Evolutionary conservation across 148 eudicot species (phyloP).

Genomic region (Rhododendron williamsianum): DNA sequence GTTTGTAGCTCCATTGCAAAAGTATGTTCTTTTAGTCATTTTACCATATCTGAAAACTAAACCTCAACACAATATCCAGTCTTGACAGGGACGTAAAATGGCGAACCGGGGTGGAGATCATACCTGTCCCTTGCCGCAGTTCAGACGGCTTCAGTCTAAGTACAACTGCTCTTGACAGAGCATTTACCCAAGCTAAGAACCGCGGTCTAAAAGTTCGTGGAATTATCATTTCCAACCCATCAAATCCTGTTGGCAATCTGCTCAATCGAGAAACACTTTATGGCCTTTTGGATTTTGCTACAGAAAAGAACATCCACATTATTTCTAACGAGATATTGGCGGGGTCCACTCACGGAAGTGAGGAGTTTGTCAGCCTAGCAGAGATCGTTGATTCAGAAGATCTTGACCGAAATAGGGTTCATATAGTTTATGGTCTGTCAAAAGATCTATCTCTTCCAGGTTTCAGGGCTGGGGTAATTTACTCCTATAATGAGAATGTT

Average conservation of each 20-base stretch:
- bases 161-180: constrained; percentile 61
- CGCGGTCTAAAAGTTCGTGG: constrained; percentile 83
- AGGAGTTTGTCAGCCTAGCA: constrained; percentile 67
- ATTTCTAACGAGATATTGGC: constrained; percentile 61
- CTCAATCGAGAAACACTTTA: constrained; percentile 55
- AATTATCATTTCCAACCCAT: constrained; percentile 74
- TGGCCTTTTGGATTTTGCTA: constrained; percentile 71
- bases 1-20: not conserved
- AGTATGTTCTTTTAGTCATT: not conserved
- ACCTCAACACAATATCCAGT: constrained; percentile 29
- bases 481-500: constrained; percentile 58
- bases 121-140: constrained; percentile 91
- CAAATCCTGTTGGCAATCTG: constrained; percentile 64
- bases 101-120: constrained; percentile 83
- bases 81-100: constrained; percentile 84
- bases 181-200: constrained; percentile 78
- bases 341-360: constrained; percentile 40
- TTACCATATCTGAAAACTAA: constrained; percentile 13
- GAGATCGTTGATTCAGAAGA: constrained; percentile 68
- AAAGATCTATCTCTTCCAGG: constrained; percentile 69
- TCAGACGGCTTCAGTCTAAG: constrained; percentile 68
- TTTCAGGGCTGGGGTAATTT: constrained; percentile 49
- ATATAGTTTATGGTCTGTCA: constrained; percentile 67
- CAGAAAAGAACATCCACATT: constrained; percentile 83
- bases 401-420: constrained; percentile 56